Evolutionary conservation across 345 rosid genomes (phyloP).

Genomic region (Tarenaya hassleriana): DNA sequence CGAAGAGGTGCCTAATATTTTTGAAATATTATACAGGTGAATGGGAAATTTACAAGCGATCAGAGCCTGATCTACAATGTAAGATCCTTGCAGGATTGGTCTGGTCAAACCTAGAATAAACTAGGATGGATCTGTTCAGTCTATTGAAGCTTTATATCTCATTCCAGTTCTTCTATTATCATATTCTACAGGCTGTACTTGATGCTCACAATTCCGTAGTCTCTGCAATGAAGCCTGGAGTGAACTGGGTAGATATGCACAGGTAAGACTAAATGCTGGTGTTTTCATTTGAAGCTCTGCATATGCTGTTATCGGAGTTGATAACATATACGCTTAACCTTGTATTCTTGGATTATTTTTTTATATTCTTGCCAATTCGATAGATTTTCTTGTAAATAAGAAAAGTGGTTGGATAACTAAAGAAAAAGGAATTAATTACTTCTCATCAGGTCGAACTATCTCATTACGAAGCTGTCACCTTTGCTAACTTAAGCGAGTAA

Average conservation of each 20-base stretch:
- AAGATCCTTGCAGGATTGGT: constrained; percentile 29
- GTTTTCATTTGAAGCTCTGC: background rate
- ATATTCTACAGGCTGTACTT: constrained; percentile 63
- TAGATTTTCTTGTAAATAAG: too few species aligned
- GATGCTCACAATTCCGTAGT: constrained; percentile 81
- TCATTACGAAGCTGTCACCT: constrained; percentile 3
- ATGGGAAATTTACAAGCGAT: constrained; percentile 84
- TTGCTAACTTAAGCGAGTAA: constrained; percentile 18
- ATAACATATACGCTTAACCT: constrained; percentile 8
- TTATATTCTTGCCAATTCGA: background rate
- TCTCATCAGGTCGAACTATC: too few species aligned
- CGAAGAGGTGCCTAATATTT: constrained; percentile 12
- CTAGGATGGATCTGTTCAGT: background rate
- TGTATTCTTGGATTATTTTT: background rate
- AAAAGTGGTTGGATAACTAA: too few species aligned
- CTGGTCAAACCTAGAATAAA: too few species aligned
- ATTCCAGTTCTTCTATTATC: constrained; percentile 11
- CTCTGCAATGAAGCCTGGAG: constrained; percentile 75
- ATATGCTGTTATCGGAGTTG: constrained; percentile 9
- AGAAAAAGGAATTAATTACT: too few species aligned
- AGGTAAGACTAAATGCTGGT: constrained; percentile 43
- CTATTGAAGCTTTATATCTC: background rate
- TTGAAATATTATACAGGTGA: constrained; percentile 52
- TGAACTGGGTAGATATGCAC: constrained; percentile 91
- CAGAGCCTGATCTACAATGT: constrained; percentile 77